Percentiles rank a stretch among this genome's conserved stretches.
Evolutionary conservation across 176 grass and related monocot genomes (phyloP).

Genomic region (Carex scoparia): DNA sequence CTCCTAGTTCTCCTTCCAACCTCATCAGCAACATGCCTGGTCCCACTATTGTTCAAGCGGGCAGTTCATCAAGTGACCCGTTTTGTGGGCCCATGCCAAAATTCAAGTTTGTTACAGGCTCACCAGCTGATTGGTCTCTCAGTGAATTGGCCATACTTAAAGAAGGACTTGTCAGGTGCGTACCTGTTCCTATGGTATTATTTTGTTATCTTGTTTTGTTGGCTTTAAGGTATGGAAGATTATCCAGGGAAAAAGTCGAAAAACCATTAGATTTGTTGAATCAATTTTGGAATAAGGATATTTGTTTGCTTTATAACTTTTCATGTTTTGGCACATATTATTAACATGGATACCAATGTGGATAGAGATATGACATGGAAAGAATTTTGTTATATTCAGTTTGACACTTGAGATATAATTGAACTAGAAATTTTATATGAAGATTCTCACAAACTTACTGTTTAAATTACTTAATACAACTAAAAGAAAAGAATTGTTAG

Average conservation of each 20-base stretch:
- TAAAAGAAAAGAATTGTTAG: not conserved
- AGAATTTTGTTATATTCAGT: slow-evolving; percentile 8
- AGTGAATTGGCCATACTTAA: slow-evolving; percentile 58
- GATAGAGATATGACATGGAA: slow-evolving; percentile 1
- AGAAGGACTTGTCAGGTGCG: slow-evolving; percentile 62
- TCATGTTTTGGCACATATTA: not conserved
- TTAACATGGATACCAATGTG: slow-evolving; percentile 11
- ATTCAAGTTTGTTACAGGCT: slow-evolving; percentile 56
- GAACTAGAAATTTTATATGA: not conserved
- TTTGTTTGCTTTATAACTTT: slow-evolving; percentile 5
- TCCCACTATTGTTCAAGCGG: slow-evolving; percentile 28
- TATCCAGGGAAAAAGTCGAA: not conserved
- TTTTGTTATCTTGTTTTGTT: not conserved
- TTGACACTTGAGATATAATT: not conserved
- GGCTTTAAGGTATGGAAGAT: not conserved
- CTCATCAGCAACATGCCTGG: slow-evolving; percentile 30
- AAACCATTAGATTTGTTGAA: not conserved
- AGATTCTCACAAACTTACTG: no score
- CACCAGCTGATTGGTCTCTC: slow-evolving; percentile 53
- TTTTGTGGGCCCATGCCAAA: slow-evolving; percentile 30
- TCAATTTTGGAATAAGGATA: not conserved
- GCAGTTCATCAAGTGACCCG: slow-evolving; percentile 49
- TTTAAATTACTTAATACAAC: no score
- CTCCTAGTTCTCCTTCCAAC: slow-evolving; percentile 29
- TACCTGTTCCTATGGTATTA: not conserved